A percentile compares a stretch with the other conserved stretches of the same genome.
Conservation (phyloP, 345 rosid genomes). For the Eucalyptus tenuipes region DNA sequence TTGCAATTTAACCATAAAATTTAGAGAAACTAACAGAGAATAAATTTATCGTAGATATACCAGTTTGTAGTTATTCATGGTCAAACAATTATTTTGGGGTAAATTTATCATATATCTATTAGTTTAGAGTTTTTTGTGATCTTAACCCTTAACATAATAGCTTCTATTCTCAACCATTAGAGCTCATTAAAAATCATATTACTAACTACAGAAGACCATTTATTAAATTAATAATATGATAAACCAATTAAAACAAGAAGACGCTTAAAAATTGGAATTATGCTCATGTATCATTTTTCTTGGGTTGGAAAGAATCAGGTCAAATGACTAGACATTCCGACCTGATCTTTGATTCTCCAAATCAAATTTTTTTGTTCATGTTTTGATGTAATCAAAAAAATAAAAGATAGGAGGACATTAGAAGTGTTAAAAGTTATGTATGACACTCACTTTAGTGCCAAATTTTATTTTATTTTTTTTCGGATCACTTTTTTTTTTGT, state of each 20-base stretch:
- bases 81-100: background rate
- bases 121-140: background rate
- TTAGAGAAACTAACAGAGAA: no score
- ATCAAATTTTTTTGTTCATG: background rate
- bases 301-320: background rate
- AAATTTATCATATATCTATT: no score
- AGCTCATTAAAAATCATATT: background rate
- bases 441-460: fast-evolving
- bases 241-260: background rate
- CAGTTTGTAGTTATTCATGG: background rate
- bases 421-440: fast-evolving
- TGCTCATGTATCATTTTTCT: background rate
- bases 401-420: no score
- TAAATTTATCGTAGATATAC: fast-evolving
- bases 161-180: background rate
- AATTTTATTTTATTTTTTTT: no score
- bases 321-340: background rate
- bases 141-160: background rate
- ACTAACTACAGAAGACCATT: background rate
- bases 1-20: no score
- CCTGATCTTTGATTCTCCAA: background rate
- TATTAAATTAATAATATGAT: no score
- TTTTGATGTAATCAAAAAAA: no score
- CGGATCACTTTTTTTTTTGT: no score
- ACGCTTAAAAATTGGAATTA: no score